Conservation (phyloP, 2,329 filamentous ascomycete genomes). For the Ophiostoma himal-ulmi region DNA sequence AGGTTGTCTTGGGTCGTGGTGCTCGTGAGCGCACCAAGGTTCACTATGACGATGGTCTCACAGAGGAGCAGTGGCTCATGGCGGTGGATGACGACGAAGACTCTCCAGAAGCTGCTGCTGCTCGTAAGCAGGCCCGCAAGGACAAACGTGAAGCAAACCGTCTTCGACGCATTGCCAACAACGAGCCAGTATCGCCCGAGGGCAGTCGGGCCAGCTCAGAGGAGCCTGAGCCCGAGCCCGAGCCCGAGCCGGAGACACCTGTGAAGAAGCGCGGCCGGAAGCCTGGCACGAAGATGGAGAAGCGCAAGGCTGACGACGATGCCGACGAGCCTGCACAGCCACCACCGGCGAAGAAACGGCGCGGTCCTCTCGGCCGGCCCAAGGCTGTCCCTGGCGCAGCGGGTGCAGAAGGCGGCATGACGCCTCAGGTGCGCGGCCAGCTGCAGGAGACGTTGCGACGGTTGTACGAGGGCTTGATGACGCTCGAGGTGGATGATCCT, state of each 20-base stretch:
- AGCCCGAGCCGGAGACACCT: conserved; percentile 51
- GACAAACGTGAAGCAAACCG: conserved; percentile 75
- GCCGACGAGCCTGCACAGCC: conserved; percentile 71
- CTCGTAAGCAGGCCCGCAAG: conserved; percentile 79
- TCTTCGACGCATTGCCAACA: conserved; percentile 48
- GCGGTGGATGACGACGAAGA: conserved; percentile 97
- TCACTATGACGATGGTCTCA: conserved; percentile 93
- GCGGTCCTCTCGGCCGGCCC: conserved; percentile 62
- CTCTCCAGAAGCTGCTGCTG: conserved; percentile 84
- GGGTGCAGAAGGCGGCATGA: conserved; percentile 36
- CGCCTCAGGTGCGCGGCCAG: conserved; percentile 62
- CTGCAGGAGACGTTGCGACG: conserved; percentile 73
- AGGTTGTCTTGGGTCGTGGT: conserved; percentile 72
- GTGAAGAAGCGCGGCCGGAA: conserved; percentile 83
- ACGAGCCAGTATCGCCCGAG: conserved; percentile 57
- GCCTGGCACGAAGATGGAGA: conserved; percentile 64
- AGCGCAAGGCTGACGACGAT: conserved; percentile 78
- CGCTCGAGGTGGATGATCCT: conserved; percentile 71
- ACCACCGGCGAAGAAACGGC: conserved; percentile 71
- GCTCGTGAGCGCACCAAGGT: conserved; percentile 92
- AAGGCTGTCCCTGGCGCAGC: conserved; percentile 48
- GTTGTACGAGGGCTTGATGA: conserved; percentile 75
- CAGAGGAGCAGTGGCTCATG: conserved; percentile 98
- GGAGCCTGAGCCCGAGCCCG: conserved; percentile 39
- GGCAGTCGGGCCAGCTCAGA: conserved; percentile 80